These are phyloP conservation scores for Auricularia sp. DNA, from an alignment of 768 basidiomycete species.

Conservation along the genomic window DNA sequence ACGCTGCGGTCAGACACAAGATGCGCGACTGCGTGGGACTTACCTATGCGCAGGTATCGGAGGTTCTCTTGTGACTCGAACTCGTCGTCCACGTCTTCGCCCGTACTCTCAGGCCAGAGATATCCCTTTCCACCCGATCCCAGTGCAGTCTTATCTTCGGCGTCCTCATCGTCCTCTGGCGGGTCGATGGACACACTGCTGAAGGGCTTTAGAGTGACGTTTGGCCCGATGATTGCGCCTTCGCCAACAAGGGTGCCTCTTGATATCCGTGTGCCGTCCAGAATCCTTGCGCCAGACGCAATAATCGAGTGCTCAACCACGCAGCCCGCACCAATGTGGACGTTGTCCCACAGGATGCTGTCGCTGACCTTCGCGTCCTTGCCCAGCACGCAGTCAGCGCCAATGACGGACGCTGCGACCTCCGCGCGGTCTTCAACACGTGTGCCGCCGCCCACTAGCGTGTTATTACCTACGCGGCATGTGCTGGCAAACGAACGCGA, in stretches of 20 bases:
- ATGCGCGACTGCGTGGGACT: slow-evolving; percentile 2
- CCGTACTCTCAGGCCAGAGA: slow-evolving; percentile 4
- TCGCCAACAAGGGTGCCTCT: slow-evolving; percentile 77
- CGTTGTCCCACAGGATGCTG: slow-evolving; percentile 79
- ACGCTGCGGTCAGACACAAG: neutral
- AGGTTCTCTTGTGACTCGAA: slow-evolving; percentile 54
- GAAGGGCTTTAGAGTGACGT: slow-evolving; percentile 56
- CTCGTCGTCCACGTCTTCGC: slow-evolving; percentile 28
- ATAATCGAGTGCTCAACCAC: slow-evolving; percentile 72
- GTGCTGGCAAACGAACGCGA: slow-evolving; percentile 40
- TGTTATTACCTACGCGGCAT: slow-evolving; percentile 69
- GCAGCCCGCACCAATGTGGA: slow-evolving; percentile 58
- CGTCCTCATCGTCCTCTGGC: slow-evolving; percentile 25
- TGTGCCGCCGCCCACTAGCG: slow-evolving; percentile 75
- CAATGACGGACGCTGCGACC: slow-evolving; percentile 68
- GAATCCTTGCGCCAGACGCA: slow-evolving; percentile 65
- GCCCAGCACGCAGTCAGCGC: slow-evolving; percentile 65
- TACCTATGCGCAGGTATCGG: slow-evolving; percentile 69
- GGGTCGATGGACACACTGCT: slow-evolving; percentile 54
- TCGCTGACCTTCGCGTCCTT: slow-evolving; percentile 55
- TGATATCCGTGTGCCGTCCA: slow-evolving; percentile 54
- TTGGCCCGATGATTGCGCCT: slow-evolving; percentile 69
- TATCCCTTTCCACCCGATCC: slow-evolving; percentile 17
- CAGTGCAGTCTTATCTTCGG: slow-evolving; percentile 23
- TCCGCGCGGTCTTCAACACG: slow-evolving; percentile 57